phyloP scores from a whole-genome alignment of 148 eudicot species.

The Gaultheria prostrata region DNA sequence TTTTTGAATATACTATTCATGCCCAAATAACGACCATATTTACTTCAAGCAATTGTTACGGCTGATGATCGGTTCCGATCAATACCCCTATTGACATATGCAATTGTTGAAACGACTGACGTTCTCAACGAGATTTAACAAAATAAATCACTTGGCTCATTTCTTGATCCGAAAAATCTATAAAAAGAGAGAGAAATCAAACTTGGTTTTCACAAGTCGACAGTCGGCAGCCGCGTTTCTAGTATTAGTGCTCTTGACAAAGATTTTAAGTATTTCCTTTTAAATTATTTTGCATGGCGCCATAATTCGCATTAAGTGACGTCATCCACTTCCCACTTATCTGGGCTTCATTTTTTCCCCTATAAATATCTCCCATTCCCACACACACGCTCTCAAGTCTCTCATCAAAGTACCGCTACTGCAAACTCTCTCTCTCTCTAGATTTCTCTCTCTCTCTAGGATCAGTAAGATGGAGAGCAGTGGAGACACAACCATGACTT shows the following conservation, averaged over 20 bases:
- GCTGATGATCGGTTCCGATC: no score
- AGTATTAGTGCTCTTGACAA: neutral
- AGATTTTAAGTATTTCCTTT: neutral
- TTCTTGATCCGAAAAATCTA: no score
- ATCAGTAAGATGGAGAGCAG: conserved; percentile 12
- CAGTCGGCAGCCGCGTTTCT: neutral
- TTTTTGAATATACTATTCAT: no score
- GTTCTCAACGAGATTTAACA: no score
- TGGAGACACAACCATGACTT: neutral
- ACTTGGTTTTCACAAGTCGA: no score
- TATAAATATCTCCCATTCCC: neutral
- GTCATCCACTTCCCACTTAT: neutral
- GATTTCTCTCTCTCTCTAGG: neutral
- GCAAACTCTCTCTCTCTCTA: no score
- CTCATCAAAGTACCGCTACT: neutral
- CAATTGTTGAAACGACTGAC: no score
- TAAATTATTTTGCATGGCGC: neutral
- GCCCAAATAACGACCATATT: no score
- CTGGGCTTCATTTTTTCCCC: neutral
- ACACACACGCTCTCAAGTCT: neutral
- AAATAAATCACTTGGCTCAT: no score
- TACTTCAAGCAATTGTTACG: no score
- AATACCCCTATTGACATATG: no score
- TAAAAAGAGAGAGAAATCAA: no score
- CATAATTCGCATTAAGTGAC: neutral